These are phyloP conservation scores for Penicillium verrucosum DNA, from an alignment of 2,329 filamentous ascomycete species.

Conservation along the genomic window DNA sequence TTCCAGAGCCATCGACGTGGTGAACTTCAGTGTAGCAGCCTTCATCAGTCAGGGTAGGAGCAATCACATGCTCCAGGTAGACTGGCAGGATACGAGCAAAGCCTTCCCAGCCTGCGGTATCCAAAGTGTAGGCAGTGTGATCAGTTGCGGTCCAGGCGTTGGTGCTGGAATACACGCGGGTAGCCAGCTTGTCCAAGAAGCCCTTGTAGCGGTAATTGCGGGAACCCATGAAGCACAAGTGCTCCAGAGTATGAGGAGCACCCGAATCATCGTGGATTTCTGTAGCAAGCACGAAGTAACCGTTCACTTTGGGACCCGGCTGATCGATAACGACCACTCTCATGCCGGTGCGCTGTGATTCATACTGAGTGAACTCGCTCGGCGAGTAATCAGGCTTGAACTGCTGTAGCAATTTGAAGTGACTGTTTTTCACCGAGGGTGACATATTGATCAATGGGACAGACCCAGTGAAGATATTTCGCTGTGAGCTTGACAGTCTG, in stretches of 20 bases:
- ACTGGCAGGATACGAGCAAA: constrained; percentile 93
- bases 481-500: constrained; percentile 23
- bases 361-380: constrained; percentile 88
- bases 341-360: constrained; percentile 91
- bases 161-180: constrained; percentile 85
- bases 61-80: constrained; percentile 89
- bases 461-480: constrained; percentile 20
- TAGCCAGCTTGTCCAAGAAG: constrained; percentile 88
- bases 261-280: constrained; percentile 98
- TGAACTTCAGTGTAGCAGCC: constrained; percentile 94
- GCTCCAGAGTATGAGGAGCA: constrained; percentile 81
- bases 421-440: constrained; percentile 47
- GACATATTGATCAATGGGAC: constrained; percentile 51
- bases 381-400: constrained; percentile 90
- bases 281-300: constrained; percentile 92
- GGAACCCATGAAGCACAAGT: constrained; percentile 84
- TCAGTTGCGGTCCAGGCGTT: constrained; percentile 98
- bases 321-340: constrained; percentile 87
- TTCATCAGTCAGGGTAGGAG: constrained; percentile 88
- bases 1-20: constrained; percentile 87
- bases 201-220: constrained; percentile 93
- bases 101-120: constrained; percentile 94
- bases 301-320: constrained; percentile 89
- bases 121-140: constrained; percentile 92
- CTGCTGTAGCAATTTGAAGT: constrained; percentile 79